Base-by-base conservation (phyloP, 768 basidiomycete species). In the Chalciporus chontae region DNA sequence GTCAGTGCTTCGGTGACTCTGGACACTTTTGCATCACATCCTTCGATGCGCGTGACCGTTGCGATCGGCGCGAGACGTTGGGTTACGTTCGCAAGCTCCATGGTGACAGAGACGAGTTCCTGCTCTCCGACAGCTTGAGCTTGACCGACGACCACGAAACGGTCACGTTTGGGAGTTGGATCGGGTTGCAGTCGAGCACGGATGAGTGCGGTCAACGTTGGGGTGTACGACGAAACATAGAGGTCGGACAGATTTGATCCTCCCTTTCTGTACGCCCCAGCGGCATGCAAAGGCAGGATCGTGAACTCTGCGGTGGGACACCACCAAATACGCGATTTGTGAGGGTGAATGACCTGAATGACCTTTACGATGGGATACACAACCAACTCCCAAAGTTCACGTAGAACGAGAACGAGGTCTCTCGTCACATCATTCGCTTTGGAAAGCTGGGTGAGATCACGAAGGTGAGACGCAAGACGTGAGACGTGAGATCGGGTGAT, bases 321-420 rank as follows among this genome's bases (percentile, higher is more conserved):
- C 39, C 24, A 62, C 58, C 57, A 54, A 18, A 60, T 48, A 8
- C 43, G 54, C 1, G 47, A 61, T 19, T 40, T n/a, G 29, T 4
- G 21, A 11, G 41, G 36, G 45, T 31, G 31, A 9, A 7, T 29
- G 2, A 32, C 13, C 9, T 34, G 18, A 2, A 61, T 46, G 3
- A n/a, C 11, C 0, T 61, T 19, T 19, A 50, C 49, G 3, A 67
- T 43, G 0, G 63, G 63, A 7, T 11, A 43, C 4, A 64, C 56
- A 8, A 64, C 36, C 0, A 7, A 9, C 0, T 52, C 43, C 66
- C 66, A 67, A 8, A 66, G 42, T 7, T 29, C 11, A 6, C 58
- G 44, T 15, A 67, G 17, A 18, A 49, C 11, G 17, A n/a, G 31
- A 37, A 24, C 0, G 7, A 53, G n/a, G 0, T 52, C 40, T 23